phyloP scores from a whole-genome alignment of 805 yeast genomes.

The Blastobotrys mokoenaii region DNA sequence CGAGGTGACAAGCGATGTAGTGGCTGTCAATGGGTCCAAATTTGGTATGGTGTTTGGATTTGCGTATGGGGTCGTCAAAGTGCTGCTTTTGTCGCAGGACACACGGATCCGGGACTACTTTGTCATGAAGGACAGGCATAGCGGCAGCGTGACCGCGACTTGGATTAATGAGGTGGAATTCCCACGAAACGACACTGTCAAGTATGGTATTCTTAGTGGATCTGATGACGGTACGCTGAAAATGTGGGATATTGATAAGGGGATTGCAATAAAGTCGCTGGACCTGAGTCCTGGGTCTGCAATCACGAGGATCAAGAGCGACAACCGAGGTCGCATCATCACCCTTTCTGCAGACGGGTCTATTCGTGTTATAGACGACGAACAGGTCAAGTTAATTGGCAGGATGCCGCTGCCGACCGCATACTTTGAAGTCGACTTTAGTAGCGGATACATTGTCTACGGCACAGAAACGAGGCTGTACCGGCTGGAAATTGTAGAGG shows the following conservation, averaged over 20 bases:
- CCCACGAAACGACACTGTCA: conserved; percentile 7
- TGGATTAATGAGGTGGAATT: conserved; percentile 21
- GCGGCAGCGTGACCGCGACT: conserved; percentile 17
- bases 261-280: conserved; percentile 3
- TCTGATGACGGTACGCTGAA: conserved; percentile 16
- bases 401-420: neutral
- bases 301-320: conserved; percentile 11
- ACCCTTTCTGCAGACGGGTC: conserved; percentile 4
- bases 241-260: conserved; percentile 15
- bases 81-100: conserved; percentile 18
- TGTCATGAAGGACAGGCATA: conserved; percentile 17
- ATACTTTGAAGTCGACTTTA: conserved; percentile 16
- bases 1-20: conserved; percentile 11
- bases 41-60: conserved; percentile 26
- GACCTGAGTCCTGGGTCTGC: conserved; percentile 6
- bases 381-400: too few relatives aligned
- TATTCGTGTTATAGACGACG: conserved; percentile 2
- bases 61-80: conserved; percentile 19
- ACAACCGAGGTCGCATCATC: conserved; percentile 5
- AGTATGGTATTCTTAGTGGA: conserved; percentile 14
- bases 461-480: conserved; percentile 8
- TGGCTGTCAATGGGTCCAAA: conserved; percentile 21
- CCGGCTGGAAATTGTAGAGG: conserved; percentile 6
- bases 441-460: conserved; percentile 9
- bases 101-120: conserved; percentile 21